Conservation (phyloP, 345 rosid genomes). For the Eutrema heterophyllum region DNA sequence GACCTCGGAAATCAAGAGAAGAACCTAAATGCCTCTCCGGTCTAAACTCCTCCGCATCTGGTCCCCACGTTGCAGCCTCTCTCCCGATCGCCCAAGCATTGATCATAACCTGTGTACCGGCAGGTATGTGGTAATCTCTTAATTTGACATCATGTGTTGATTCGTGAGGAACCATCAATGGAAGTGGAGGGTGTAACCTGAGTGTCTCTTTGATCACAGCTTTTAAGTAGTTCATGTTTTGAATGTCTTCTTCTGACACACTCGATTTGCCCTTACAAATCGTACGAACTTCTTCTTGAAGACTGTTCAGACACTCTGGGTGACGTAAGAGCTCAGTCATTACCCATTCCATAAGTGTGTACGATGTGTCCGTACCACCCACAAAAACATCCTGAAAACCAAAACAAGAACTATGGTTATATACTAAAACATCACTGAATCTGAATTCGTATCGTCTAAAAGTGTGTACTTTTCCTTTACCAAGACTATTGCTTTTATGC, state of each 20-base stretch:
- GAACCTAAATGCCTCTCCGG: conserved; percentile 36
- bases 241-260: conserved; percentile 31
- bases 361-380: conserved; percentile 40
- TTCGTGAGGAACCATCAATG: conserved; percentile 30
- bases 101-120: conserved; percentile 32
- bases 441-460: not conserved
- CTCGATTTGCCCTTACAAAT: not conserved
- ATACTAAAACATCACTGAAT: not conserved
- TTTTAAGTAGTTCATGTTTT: conserved; percentile 28
- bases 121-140: conserved; percentile 26
- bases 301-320: conserved; percentile 24
- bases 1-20: conserved; percentile 28
- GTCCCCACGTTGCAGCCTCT: conserved; percentile 31
- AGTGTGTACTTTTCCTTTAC: conserved; percentile 14
- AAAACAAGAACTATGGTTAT: not conserved
- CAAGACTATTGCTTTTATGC: conserved; percentile 40
- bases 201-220: conserved; percentile 40
- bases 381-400: conserved; percentile 34
- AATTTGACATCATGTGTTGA: conserved; percentile 29
- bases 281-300: conserved; percentile 32
- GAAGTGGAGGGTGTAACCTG: conserved; percentile 41
- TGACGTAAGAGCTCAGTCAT: conserved; percentile 44
- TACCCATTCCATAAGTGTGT: conserved; percentile 36
- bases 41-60: conserved; percentile 25
- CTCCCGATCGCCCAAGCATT: conserved; percentile 43